Percentiles rank a stretch among this genome's conserved stretches.
Conservation (phyloP, 441 rosid species). For the Kokia cookei region DNA sequence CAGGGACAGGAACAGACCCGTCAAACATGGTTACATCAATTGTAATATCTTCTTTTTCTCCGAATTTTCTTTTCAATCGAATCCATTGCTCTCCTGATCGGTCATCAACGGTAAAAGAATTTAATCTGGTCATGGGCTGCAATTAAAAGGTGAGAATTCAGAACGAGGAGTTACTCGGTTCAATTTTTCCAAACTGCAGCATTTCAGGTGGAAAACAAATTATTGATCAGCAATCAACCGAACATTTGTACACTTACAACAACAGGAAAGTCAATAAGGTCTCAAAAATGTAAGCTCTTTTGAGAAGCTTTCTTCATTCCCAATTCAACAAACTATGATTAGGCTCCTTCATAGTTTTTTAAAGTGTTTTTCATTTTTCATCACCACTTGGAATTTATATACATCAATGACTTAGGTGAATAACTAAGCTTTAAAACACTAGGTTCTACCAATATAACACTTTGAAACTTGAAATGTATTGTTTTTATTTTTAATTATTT, state of each 20-base stretch:
- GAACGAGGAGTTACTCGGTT: neutral
- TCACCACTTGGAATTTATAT: too few relatives aligned
- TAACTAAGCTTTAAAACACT: too few relatives aligned
- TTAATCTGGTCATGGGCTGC: slow-evolving; percentile 46
- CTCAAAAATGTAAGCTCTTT: too few relatives aligned
- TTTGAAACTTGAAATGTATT: neutral
- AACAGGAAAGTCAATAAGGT: neutral
- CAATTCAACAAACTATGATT: too few relatives aligned
- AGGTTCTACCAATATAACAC: neutral
- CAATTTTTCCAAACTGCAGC: neutral
- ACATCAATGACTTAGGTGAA: too few relatives aligned
- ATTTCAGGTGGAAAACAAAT: neutral
- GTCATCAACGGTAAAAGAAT: slow-evolving; percentile 50
- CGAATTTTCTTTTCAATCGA: slow-evolving; percentile 49
- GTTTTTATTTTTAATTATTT: neutral
- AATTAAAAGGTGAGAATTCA: neutral
- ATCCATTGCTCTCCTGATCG: slow-evolving; percentile 86
- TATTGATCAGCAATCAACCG: neutral
- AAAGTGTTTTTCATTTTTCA: too few relatives aligned
- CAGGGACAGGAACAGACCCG: slow-evolving; percentile 43
- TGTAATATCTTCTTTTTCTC: slow-evolving; percentile 52
- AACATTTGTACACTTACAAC: neutral
- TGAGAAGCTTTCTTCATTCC: too few relatives aligned
- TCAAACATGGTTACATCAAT: slow-evolving; percentile 89
- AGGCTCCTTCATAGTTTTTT: too few relatives aligned